Evolutionary conservation across 1,139 yeast genomes (phyloP), one percentile per base, ranked within the genome.

Genomic region (Nakaseomyces bracarensis): DNA sequence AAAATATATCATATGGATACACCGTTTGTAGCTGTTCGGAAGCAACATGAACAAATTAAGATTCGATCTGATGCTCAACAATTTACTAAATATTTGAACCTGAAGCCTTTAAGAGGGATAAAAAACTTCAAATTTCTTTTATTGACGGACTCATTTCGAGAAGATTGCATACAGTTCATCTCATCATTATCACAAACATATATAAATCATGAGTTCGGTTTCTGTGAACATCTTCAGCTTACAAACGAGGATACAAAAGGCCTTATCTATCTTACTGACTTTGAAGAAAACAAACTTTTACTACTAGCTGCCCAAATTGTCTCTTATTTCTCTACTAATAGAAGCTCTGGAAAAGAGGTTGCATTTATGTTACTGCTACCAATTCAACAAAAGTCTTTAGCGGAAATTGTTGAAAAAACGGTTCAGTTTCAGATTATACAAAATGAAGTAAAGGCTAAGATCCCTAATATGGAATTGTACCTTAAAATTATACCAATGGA

Each of bases 401-500:
- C 64, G 20, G 72, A 82, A 1, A 51, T 72, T 3, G 56, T 79
- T 1, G 71, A 68, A 38, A 71, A 74, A 45, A 66, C 77, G 1
- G 66, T 66, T 39, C 61, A 74, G 0, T 71, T 78, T 45, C 62
- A 76, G 27, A 65, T 68, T 36, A 76, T 81, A 49, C 68, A 70
- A 46, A 48, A 49, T 23, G 60, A 64, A 54, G 42, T 64, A 49
- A n/a, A 64, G 67, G 51, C 67, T 53, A 68, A 52, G 36, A 71
- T 77, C 0, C 65, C 73, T 39, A 72, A 69, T 14, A 66, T 57
- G 5, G 64, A 63, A 15, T 39, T 76, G 0, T 74, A 74, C 43
- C 65, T 77, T 39, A 79, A 79, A 49, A 65, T 80, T 2, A 59
- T 85, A 3, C 83, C 89, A 1, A 62, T 75, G 14, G 68, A 71